Conservation (phyloP, 108 stramenopile genomes). For the Cyclostephanos invisitatus region DNA sequence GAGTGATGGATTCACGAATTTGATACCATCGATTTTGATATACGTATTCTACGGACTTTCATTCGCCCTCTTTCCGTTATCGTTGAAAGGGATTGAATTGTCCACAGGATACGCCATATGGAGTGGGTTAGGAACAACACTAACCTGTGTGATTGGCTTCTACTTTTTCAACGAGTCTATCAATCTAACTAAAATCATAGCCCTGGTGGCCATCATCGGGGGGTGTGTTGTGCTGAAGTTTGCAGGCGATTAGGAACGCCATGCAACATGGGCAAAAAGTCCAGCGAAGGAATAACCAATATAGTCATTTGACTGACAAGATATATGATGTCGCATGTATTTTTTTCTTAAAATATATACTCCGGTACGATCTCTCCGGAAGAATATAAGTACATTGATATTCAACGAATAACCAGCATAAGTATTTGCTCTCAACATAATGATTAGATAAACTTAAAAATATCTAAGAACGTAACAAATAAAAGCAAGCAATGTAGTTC, state of each 20-base stretch:
- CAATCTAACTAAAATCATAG: slow-evolving; percentile 25
- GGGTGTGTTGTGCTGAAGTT: slow-evolving; percentile 34
- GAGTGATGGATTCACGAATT: slow-evolving; percentile 25
- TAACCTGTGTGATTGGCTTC: slow-evolving; percentile 25
- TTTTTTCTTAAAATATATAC: no score
- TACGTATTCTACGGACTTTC: slow-evolving; percentile 30
- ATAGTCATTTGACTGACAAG: no score
- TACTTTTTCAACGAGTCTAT: slow-evolving; percentile 28
- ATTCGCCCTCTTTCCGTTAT: slow-evolving; percentile 28
- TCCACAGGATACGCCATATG: slow-evolving; percentile 36
- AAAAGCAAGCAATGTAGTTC: background rate
- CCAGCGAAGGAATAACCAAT: background rate
- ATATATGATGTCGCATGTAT: no score
- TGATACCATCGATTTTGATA: slow-evolving; percentile 25
- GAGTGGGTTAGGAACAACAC: slow-evolving; percentile 32
- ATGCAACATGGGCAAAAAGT: background rate
- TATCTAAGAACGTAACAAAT: background rate
- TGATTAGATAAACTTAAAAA: no score
- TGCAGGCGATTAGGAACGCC: slow-evolving; percentile 15
- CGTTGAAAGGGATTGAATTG: slow-evolving; percentile 24
- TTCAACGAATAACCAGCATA: no score
- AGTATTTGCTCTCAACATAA: no score
- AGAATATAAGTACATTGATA: no score
- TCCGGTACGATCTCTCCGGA: no score
- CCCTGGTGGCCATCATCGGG: slow-evolving; percentile 14